These are phyloP conservation scores for Lepidium didymum DNA, from an alignment of 345 rosid genomes.

Conservation along the genomic window DNA sequence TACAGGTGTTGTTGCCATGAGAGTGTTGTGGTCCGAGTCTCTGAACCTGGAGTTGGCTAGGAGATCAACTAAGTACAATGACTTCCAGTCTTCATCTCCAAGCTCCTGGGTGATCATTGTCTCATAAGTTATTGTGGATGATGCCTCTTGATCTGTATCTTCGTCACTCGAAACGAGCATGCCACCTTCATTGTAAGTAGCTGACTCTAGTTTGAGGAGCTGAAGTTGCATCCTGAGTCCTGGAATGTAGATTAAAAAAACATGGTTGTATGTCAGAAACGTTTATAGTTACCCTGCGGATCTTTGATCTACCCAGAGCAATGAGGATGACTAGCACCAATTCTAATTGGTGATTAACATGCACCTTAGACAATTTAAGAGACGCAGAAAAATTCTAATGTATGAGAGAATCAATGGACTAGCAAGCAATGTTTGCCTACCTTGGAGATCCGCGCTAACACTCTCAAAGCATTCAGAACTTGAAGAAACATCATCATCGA, in stretches of 20 bases:
- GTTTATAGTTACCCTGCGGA: neutral
- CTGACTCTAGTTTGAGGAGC: constrained; percentile 74
- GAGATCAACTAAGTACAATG: constrained; percentile 46
- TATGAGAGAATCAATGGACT: neutral
- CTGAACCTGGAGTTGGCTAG: constrained; percentile 43
- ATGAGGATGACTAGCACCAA: neutral
- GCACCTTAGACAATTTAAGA: neutral
- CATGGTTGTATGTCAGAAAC: neutral
- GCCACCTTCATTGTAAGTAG: constrained; percentile 54
- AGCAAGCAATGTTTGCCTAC: constrained; percentile 29
- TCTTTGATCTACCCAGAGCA: neutral
- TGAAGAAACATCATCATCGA: constrained; percentile 65
- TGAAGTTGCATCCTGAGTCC: constrained; percentile 96
- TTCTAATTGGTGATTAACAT: neutral
- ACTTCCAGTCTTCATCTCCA: constrained; percentile 40
- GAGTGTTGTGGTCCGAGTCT: constrained; percentile 34
- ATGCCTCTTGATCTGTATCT: constrained; percentile 39
- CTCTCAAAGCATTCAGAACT: constrained; percentile 93
- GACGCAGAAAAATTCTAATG: neutral
- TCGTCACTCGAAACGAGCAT: constrained; percentile 66
- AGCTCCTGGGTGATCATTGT: constrained; percentile 15
- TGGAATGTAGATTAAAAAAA: constrained; percentile 6
- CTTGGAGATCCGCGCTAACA: constrained; percentile 85
- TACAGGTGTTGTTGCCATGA: constrained; percentile 50
- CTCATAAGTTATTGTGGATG: constrained; percentile 29